Conservation (phyloP, 2,329 filamentous ascomycete genomes). For the Aspergillus nomiae region DNA sequence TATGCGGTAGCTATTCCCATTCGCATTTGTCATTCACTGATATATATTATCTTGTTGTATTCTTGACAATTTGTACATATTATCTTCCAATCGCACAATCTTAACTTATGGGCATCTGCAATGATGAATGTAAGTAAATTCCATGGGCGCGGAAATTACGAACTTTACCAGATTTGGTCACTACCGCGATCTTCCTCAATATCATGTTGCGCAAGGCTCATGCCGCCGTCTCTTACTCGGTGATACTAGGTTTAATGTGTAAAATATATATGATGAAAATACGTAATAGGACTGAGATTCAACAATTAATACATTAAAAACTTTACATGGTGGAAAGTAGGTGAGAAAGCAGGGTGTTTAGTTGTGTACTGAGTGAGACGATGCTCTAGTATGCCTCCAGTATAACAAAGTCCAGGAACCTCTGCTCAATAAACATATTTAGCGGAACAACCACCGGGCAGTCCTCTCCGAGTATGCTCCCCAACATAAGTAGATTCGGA, state of each 20-base stretch:
- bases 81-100: not conserved
- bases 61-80: not conserved
- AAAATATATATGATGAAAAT: not conserved
- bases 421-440: not conserved
- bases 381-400: not conserved
- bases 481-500: not conserved
- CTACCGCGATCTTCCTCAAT: not conserved
- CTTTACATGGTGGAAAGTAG: not conserved
- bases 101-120: not conserved
- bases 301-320: not conserved
- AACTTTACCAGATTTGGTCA: slow-evolving; percentile 14
- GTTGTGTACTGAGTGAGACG: not conserved
- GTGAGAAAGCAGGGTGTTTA: not conserved
- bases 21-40: not conserved
- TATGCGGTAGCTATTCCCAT: not conserved
- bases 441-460: not conserved
- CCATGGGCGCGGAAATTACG: slow-evolving; percentile 12
- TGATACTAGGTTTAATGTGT: not conserved
- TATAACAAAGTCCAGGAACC: not conserved
- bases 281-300: not conserved
- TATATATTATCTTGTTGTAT: not conserved
- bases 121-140: not conserved
- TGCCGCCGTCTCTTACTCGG: not conserved
- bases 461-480: not conserved
- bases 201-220: not conserved